A percentile compares a stretch with the other conserved stretches of the same genome.
phyloP scores from a whole-genome alignment of 768 basidiomycete genomes.

The Russula sp. region DNA sequence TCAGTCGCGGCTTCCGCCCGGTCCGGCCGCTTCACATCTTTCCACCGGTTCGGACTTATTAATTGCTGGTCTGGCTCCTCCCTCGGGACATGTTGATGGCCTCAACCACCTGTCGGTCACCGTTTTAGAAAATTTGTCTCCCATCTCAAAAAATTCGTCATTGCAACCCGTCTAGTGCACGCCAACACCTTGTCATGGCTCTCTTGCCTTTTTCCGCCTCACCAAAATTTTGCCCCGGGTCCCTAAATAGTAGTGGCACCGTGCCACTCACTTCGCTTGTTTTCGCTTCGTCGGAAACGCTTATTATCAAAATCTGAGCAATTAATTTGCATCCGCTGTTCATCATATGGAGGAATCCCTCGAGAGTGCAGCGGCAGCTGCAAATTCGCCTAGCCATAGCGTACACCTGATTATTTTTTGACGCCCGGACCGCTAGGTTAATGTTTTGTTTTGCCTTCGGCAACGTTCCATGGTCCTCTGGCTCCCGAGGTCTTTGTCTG shows the following conservation, averaged over 20 bases:
- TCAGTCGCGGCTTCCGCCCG: background rate
- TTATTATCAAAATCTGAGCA: background rate
- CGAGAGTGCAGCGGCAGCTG: background rate
- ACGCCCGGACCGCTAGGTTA: background rate
- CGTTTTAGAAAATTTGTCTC: background rate
- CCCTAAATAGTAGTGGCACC: background rate
- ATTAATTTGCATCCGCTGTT: background rate
- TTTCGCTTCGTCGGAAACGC: background rate
- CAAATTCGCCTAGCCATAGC: background rate
- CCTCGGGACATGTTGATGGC: background rate
- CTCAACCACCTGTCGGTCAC: background rate
- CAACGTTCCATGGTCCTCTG: background rate
- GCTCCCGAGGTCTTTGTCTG: background rate
- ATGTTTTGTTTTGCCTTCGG: background rate
- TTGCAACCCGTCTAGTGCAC: background rate
- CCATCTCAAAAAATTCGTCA: background rate
- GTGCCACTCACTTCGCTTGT: background rate
- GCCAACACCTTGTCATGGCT: background rate
- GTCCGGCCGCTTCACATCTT: slow-evolving; percentile 4
- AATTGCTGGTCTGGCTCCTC: background rate
- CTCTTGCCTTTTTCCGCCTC: background rate
- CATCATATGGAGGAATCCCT: background rate
- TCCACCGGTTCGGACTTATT: background rate
- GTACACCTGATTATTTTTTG: background rate
- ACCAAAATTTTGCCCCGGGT: background rate